phyloP scores from a whole-genome alignment of 164 flowering plant species.

The Kalanchoe fedtschenkoi region DNA sequence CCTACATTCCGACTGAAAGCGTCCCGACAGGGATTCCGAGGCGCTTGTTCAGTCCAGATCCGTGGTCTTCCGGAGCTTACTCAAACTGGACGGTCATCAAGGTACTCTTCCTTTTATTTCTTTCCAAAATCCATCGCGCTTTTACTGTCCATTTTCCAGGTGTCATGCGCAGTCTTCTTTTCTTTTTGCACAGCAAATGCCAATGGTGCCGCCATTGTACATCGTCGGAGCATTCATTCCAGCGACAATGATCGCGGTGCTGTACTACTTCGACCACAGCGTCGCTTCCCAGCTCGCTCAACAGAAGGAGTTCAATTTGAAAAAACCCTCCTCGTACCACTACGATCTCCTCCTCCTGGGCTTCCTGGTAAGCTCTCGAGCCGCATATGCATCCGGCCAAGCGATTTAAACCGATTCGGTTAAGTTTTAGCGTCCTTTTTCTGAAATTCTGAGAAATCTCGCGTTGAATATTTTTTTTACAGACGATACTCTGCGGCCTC shows the following conservation, averaged over 20 bases:
- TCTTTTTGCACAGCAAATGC: slow-evolving; percentile 62
- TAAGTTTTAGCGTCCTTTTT: neutral
- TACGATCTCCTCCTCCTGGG: slow-evolving; percentile 93
- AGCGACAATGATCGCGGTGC: slow-evolving; percentile 99
- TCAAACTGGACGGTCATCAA: slow-evolving; percentile 91
- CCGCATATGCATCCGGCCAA: neutral
- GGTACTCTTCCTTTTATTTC: slow-evolving; percentile 26
- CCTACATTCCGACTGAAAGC: slow-evolving; percentile 61
- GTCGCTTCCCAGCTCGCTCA: slow-evolving; percentile 97
- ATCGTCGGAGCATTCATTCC: slow-evolving; percentile 91
- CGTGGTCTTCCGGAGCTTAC: slow-evolving; percentile 93
- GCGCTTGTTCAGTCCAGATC: slow-evolving; percentile 89
- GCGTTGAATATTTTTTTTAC: slow-evolving; percentile 1
- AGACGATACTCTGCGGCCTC: slow-evolving; percentile 82
- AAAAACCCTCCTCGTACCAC: slow-evolving; percentile 87
- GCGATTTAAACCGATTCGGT: neutral
- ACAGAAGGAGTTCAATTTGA: slow-evolving; percentile 90
- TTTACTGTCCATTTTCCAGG: neutral
- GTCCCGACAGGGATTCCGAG: slow-evolving; percentile 91
- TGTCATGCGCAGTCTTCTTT: slow-evolving; percentile 1
- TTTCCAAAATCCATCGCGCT: neutral
- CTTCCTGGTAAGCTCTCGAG: slow-evolving; percentile 47
- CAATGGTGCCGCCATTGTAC: slow-evolving; percentile 72
- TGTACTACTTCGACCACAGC: slow-evolving; percentile 96
- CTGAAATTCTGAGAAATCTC: neutral